Base-by-base conservation (phyloP, 331 rosid species). In the Quercus phellos region DNA sequence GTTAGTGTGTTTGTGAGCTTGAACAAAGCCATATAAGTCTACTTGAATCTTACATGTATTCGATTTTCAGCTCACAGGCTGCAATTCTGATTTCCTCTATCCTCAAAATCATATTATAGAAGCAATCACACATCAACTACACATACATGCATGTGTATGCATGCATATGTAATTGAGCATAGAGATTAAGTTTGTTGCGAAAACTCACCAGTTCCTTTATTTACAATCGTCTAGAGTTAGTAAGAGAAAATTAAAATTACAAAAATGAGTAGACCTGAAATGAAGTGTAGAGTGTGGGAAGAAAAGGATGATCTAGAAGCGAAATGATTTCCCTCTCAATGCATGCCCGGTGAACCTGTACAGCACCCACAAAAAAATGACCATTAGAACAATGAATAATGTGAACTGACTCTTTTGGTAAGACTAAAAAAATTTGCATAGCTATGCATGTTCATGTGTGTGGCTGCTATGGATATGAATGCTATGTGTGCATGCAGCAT, bases 261-360 rank as follows among this genome's bases (percentile, higher is more conserved):
- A 53, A 17, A 77, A 72, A 51, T 29, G 59, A 70, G 22, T 27
- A 71, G 56, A 91, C 99, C 97, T 92, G 93, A 85, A 92, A 94
- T 80, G 99, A 94, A 78, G 97, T 79, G 90, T 94, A 94, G 12
- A 94, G 84, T 0, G 99, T 68, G 72, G 98, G 99, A 83, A 94
- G 96, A 87, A 94, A 92, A 79, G 99, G 99, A 87, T 94, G 99
- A 76, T 94, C 99, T 69, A 94, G 87, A 66, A 86, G 83, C 3
- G 99, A 87, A 82, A 94, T 88, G 79, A 94, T 90, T 75, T 92
- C 97, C 88, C 98, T 86, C 81, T 94, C 99, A 70, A 89, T 79
- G 81, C 99, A 94, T 61, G 96, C 93, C 71, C 99, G 88, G 78
- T 94, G 99, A 82, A 94, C 98, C 99, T 94, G 96, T 77, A 80